Conservation (phyloP, 1,284 basidiomycete species). For the Pseudozyma tsukubaensis region DNA sequence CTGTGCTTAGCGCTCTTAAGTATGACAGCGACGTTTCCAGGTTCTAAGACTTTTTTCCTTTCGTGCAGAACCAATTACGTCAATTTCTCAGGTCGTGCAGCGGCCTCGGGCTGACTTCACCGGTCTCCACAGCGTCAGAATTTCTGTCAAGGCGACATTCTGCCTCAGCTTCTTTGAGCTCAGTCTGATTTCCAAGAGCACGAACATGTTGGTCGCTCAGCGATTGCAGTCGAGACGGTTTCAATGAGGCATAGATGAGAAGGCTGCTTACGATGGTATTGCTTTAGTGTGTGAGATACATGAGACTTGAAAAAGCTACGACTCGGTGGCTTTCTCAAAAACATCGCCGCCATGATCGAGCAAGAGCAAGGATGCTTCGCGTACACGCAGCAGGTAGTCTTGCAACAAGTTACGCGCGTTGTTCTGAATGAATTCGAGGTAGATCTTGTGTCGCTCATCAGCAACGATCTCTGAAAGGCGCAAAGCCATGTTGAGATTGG, state of each 20-base stretch:
- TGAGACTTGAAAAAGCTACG: constrained; percentile 2
- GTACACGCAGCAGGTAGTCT: constrained; percentile 61
- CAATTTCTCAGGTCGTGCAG: constrained; percentile 11
- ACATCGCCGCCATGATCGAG: constrained; percentile 47
- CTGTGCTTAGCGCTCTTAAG: constrained; percentile 11
- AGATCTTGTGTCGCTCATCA: constrained; percentile 85
- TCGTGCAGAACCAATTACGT: constrained; percentile 11
- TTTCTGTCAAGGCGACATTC: not conserved
- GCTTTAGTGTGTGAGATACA: too few relatives aligned
- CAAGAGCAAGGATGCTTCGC: constrained; percentile 53
- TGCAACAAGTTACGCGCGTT: constrained; percentile 69
- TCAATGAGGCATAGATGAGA: not conserved
- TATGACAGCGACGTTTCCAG: not conserved
- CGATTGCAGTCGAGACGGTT: too few relatives aligned
- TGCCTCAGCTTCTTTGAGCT: not conserved
- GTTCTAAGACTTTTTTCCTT: constrained; percentile 2
- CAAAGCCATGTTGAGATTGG: constrained; percentile 82
- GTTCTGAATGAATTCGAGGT: constrained; percentile 81
- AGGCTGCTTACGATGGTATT: not conserved
- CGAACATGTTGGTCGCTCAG: too few relatives aligned
- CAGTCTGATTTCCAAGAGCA: too few relatives aligned
- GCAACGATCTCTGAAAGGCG: constrained; percentile 85
- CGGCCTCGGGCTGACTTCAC: not conserved
- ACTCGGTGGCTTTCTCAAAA: constrained; percentile 41
- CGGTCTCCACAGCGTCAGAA: too few relatives aligned